These are phyloP conservation scores for Stentor coeruleus DNA, from an alignment of 73 alveolate species.

Conservation along the genomic window DNA sequence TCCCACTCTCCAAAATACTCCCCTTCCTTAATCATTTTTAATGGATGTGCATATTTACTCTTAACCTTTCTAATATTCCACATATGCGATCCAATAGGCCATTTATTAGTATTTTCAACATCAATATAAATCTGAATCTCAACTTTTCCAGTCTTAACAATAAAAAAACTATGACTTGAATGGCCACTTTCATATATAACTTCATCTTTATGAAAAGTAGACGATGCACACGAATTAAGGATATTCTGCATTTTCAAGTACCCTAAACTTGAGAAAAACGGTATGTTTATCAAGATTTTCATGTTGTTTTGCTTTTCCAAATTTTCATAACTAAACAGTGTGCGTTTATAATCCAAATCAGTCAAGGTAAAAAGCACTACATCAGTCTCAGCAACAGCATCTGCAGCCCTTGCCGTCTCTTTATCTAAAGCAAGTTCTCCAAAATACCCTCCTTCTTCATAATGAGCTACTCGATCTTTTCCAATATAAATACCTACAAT, in stretches of 20 bases:
- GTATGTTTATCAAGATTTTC: background rate
- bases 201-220: slow-evolving; percentile 34
- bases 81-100: slow-evolving; percentile 13
- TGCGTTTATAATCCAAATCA: background rate
- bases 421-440: slow-evolving; percentile 14
- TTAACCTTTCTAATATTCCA: slow-evolving; percentile 10
- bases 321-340: background rate
- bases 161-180: slow-evolving; percentile 40
- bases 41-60: background rate
- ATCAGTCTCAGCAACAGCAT: background rate
- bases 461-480: background rate
- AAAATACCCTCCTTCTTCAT: background rate
- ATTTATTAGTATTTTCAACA: background rate
- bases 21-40: background rate
- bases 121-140: slow-evolving; percentile 12
- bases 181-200: slow-evolving; percentile 35
- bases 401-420: background rate
- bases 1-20: slow-evolving; percentile 14
- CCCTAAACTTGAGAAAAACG: background rate
- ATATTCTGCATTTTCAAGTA: background rate
- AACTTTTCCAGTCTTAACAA: slow-evolving; percentile 46
- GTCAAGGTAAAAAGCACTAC: background rate
- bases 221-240: background rate
- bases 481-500: slow-evolving; percentile 12
- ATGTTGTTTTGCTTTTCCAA: background rate